Conservation (phyloP, 1,284 basidiomycete genomes). For the Irpex sp. region DNA sequence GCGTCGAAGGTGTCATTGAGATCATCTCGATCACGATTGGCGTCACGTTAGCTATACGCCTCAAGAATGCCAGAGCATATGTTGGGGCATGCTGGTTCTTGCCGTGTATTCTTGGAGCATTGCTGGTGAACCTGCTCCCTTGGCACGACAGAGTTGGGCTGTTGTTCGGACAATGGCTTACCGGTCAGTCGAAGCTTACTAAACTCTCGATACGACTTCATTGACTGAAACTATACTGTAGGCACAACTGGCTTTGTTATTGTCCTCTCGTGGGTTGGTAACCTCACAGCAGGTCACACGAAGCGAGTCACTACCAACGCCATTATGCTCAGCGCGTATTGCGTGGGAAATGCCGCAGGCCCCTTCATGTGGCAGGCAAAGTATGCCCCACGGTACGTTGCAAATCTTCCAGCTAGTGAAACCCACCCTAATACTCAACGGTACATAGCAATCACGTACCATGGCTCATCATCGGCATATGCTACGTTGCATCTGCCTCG, state of each 20-base stretch:
- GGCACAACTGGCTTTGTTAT: slow-evolving; percentile 68
- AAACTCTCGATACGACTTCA: not conserved
- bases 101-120: slow-evolving; percentile 54
- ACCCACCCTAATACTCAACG: not conserved
- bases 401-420: not conserved
- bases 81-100: slow-evolving; percentile 57
- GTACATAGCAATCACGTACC: slow-evolving; percentile 53
- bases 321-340: slow-evolving; percentile 68
- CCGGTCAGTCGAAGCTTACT: slow-evolving; percentile 40
- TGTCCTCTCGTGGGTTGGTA: slow-evolving; percentile 64
- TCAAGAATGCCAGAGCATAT: slow-evolving; percentile 53
- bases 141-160: slow-evolving; percentile 59
- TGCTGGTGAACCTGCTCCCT: slow-evolving; percentile 62
- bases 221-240: not conserved
- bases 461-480: slow-evolving; percentile 61
- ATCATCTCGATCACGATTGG: slow-evolving; percentile 62
- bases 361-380: slow-evolving; percentile 72
- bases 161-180: slow-evolving; percentile 57
- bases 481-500: slow-evolving; percentile 45
- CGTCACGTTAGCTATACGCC: slow-evolving; percentile 53
- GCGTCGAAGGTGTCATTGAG: slow-evolving; percentile 64
- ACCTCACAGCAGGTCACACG: slow-evolving; percentile 70
- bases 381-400: slow-evolving; percentile 55
- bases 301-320: slow-evolving; percentile 68
- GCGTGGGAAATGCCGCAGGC: slow-evolving; percentile 63